phyloP scores from a whole-genome alignment of 176 grass and related monocot species.

The Rhipidocladum racemiflorum region DNA sequence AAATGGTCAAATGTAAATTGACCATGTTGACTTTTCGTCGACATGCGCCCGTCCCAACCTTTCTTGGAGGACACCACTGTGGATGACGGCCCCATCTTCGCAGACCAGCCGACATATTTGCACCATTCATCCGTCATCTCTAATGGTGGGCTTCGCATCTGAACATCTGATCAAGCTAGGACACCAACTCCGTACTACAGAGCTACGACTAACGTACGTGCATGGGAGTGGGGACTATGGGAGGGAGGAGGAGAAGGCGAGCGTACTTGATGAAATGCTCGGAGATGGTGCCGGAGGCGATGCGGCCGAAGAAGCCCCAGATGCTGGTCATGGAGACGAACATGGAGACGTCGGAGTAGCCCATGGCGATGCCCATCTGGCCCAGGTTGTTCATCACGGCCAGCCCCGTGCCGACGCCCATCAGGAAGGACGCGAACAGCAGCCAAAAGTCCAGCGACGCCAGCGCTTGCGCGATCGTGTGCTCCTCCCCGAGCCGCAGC shows the following conservation, averaged over 20 bases:
- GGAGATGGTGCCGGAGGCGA: slow-evolving; percentile 82
- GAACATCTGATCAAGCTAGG: background rate
- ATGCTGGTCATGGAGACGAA: slow-evolving; percentile 97
- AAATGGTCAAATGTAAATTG: background rate
- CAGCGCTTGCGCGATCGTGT: slow-evolving; percentile 73
- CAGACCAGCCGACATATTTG: background rate
- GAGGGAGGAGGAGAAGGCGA: background rate
- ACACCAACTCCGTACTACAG: slow-evolving; percentile 9
- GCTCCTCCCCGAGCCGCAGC: slow-evolving; percentile 80
- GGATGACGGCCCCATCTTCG: background rate
- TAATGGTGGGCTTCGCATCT: background rate
- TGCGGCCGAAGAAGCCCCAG: slow-evolving; percentile 95
- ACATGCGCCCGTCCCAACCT: background rate
- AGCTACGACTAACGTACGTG: background rate
- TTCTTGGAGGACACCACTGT: background rate
- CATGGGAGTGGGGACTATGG: background rate
- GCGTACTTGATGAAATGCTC: slow-evolving; percentile 95
- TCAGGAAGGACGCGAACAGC: slow-evolving; percentile 75
- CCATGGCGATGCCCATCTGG: slow-evolving; percentile 92
- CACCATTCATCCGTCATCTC: background rate
- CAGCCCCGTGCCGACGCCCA: slow-evolving; percentile 86
- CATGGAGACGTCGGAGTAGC: slow-evolving; percentile 79
- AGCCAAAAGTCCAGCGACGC: slow-evolving; percentile 79
- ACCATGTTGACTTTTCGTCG: background rate
- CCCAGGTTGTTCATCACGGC: slow-evolving; percentile 98